Percentiles rank a stretch among this genome's conserved stretches.
Evolutionary conservation across 2,329 filamentous ascomycete genomes (phyloP).

Genomic region (Claviceps cyperi): DNA sequence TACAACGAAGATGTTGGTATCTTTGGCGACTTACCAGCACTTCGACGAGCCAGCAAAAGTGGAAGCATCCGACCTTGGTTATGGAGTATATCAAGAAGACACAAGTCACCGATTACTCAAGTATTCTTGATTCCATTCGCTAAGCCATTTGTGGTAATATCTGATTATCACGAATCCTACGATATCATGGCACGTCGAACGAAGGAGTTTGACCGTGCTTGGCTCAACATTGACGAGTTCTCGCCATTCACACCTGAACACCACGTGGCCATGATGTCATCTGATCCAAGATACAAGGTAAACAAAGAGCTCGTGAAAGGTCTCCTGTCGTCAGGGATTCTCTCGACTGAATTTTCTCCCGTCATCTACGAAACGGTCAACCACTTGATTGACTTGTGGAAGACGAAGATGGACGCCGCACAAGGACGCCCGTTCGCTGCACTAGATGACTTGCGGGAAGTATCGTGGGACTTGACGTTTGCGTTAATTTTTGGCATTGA

Average conservation of each 20-base stretch:
- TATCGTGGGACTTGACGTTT: constrained; percentile 18
- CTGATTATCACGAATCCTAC: not conserved
- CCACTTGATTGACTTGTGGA: constrained; percentile 18
- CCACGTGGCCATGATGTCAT: constrained; percentile 14
- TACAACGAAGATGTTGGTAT: not conserved
- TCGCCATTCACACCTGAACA: constrained; percentile 8
- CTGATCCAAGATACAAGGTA: constrained; percentile 14
- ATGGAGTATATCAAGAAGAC: not conserved
- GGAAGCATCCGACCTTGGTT: not conserved
- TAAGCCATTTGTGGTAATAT: not conserved
- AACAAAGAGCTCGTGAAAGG: constrained; percentile 16
- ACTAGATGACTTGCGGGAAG: constrained; percentile 15
- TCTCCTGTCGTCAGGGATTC: constrained; percentile 16
- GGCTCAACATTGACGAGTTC: not conserved
- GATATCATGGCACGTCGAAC: not conserved
- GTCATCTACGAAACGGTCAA: constrained; percentile 16
- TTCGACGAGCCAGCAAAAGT: not conserved
- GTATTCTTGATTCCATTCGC: not conserved
- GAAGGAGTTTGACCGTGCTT: constrained; percentile 1
- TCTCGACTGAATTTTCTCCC: constrained; percentile 15
- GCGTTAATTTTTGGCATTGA: not conserved
- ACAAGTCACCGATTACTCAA: not conserved
- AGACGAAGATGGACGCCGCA: constrained; percentile 12
- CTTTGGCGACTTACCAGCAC: not conserved
- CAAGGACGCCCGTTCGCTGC: constrained; percentile 16